These are phyloP conservation scores for Eucalyptus marginata DNA, from an alignment of 345 rosid species.

Conservation along the genomic window DNA sequence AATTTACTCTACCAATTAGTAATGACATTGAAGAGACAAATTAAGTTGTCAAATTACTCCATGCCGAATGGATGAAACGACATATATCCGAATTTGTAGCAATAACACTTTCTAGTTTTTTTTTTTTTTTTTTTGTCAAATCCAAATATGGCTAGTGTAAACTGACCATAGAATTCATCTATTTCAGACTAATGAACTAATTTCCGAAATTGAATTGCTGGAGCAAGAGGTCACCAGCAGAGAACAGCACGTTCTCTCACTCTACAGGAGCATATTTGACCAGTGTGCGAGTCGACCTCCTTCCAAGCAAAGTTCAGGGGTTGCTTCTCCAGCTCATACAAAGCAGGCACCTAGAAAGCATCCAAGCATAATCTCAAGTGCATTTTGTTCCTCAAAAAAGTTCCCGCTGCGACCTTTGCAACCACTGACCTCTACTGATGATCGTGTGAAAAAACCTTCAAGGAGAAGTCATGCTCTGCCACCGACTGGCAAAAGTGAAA, in stretches of 20 bases:
- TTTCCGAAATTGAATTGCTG: slow-evolving; percentile 68
- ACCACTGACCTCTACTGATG: slow-evolving; percentile 32
- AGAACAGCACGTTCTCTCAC: slow-evolving; percentile 71
- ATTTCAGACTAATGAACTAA: slow-evolving; percentile 68
- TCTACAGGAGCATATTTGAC: slow-evolving; percentile 68
- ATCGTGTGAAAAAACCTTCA: slow-evolving; percentile 24
- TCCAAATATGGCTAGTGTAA: background rate
- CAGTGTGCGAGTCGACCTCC: slow-evolving; percentile 39
- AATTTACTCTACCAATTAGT: background rate
- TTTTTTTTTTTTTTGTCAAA: background rate
- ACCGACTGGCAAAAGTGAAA: slow-evolving; percentile 11
- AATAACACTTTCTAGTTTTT: background rate
- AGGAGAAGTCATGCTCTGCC: slow-evolving; percentile 22
- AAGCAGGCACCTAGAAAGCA: slow-evolving; percentile 57
- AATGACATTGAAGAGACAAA: background rate
- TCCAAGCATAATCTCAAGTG: slow-evolving; percentile 67
- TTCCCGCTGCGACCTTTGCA: slow-evolving; percentile 52
- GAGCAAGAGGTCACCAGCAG: slow-evolving; percentile 82
- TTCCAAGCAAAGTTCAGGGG: slow-evolving; percentile 46
- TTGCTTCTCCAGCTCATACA: slow-evolving; percentile 64
- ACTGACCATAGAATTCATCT: background rate
- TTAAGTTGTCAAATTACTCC: background rate
- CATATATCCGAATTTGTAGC: background rate
- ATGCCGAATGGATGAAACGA: background rate
- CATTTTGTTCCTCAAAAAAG: slow-evolving; percentile 77